These are phyloP conservation scores for Leccinum boreale DNA, from an alignment of 768 basidiomycete genomes.

Conservation along the genomic window DNA sequence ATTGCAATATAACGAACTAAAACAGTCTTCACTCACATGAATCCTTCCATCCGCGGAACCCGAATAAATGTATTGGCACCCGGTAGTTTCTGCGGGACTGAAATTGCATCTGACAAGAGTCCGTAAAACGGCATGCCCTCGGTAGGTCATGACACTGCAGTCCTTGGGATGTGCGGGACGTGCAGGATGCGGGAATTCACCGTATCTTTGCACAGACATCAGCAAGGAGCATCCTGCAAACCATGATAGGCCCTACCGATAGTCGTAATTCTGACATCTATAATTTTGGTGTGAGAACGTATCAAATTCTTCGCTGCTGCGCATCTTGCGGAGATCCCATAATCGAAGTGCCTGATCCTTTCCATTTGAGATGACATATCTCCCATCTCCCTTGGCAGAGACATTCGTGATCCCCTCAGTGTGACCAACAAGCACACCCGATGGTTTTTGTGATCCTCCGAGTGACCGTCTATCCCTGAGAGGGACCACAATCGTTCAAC, in stretches of 20 bases:
- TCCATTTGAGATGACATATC: constrained; percentile 92
- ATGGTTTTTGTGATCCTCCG: constrained; percentile 61
- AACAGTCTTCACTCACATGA: constrained; percentile 52
- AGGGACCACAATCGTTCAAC: neutral
- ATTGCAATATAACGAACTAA: neutral
- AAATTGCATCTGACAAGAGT: constrained; percentile 97
- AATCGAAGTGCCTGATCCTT: constrained; percentile 91
- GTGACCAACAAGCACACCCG: constrained; percentile 91
- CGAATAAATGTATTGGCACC: constrained; percentile 90
- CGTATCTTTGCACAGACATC: constrained; percentile 42
- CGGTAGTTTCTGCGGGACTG: constrained; percentile 89
- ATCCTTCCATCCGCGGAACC: constrained; percentile 84
- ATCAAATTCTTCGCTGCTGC: constrained; percentile 66
- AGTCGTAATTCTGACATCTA: constrained; percentile 68
- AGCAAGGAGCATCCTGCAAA: constrained; percentile 4
- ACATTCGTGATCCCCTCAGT: constrained; percentile 96
- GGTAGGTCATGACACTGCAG: constrained; percentile 93
- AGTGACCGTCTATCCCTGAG: constrained; percentile 52
- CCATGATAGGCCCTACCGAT: constrained; percentile 53
- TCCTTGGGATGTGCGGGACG: constrained; percentile 75
- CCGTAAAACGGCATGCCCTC: constrained; percentile 84
- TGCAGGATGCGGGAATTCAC: constrained; percentile 61
- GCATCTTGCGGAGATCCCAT: constrained; percentile 96
- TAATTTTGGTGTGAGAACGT: constrained; percentile 46
- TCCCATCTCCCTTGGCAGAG: constrained; percentile 93